These are phyloP conservation scores for Pseudocercospora musae DNA, from an alignment of 2,329 filamentous ascomycete species.

Conservation along the genomic window DNA sequence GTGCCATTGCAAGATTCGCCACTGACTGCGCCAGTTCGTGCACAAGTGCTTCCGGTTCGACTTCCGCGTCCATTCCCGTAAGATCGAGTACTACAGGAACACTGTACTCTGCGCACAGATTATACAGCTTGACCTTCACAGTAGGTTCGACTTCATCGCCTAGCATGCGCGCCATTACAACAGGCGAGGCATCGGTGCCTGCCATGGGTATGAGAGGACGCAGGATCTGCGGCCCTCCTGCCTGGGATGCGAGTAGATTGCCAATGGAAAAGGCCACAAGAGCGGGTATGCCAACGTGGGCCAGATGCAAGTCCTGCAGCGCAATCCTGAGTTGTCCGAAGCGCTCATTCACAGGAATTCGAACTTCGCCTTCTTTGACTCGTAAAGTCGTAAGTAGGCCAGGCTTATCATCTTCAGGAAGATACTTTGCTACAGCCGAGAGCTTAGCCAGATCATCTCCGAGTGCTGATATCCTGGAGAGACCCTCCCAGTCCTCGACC, in stretches of 20 bases:
- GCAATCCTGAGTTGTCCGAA: constrained; percentile 62
- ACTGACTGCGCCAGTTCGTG: constrained; percentile 75
- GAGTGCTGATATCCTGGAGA: constrained; percentile 67
- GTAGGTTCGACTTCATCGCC: constrained; percentile 92
- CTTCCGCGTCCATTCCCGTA: constrained; percentile 56
- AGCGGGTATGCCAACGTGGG: constrained; percentile 80
- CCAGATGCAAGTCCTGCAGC: constrained; percentile 64
- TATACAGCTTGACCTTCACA: constrained; percentile 81
- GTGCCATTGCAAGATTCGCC: constrained; percentile 53
- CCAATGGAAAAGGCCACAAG: constrained; percentile 75
- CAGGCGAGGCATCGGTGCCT: constrained; percentile 51
- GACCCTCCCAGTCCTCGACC: constrained; percentile 60
- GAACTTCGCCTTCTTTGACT: constrained; percentile 61
- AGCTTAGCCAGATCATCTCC: constrained; percentile 74
- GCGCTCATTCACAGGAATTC: constrained; percentile 62
- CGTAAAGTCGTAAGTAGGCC: constrained; percentile 74
- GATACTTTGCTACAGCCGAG: constrained; percentile 85
- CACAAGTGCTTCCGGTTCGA: constrained; percentile 58
- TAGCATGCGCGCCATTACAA: constrained; percentile 84
- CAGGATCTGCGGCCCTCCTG: constrained; percentile 63
- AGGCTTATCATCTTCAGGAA: constrained; percentile 92
- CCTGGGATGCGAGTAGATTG: constrained; percentile 59
- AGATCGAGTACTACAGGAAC: constrained; percentile 79
- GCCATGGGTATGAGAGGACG: constrained; percentile 54
- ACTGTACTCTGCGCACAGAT: constrained; percentile 82